Evolutionary conservation across 495 filamentous ascomycete genomes (phyloP).

Genomic region (Mytilinidion resinicola): DNA sequence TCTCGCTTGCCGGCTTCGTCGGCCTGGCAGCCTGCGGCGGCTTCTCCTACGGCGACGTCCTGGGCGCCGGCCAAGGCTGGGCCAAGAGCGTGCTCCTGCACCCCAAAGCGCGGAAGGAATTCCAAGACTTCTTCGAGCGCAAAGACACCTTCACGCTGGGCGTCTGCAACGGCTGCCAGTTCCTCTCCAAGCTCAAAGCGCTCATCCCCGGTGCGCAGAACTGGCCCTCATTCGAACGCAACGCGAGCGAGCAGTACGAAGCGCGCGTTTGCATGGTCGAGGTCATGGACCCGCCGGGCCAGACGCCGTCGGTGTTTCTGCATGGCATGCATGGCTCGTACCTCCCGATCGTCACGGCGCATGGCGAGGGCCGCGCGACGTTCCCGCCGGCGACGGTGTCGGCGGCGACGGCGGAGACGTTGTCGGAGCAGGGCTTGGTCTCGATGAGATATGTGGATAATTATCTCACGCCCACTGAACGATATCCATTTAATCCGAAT

Average conservation of each 20-base stretch:
- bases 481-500: conserved; percentile 91
- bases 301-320: conserved; percentile 72
- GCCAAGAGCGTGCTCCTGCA: conserved; percentile 89
- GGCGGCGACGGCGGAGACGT: conserved; percentile 44
- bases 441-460: conserved; percentile 82
- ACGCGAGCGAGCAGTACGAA: conserved; percentile 88
- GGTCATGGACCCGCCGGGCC: conserved; percentile 51
- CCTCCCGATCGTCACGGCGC: conserved; percentile 82
- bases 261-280: conserved; percentile 84
- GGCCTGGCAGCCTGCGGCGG: conserved; percentile 93
- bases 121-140: conserved; percentile 80
- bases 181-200: conserved; percentile 74
- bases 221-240: conserved; percentile 87
- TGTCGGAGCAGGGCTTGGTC: conserved; percentile 57
- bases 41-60: conserved; percentile 94
- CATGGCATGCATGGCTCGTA: conserved; percentile 81
- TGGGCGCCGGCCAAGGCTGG: conserved; percentile 94
- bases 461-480: conserved; percentile 61
- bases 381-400: conserved; percentile 50
- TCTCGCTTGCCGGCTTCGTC: conserved; percentile 71
- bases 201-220: conserved; percentile 77
- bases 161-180: conserved; percentile 97
- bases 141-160: conserved; percentile 87
- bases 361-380: conserved; percentile 83
- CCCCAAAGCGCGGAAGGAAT: conserved; percentile 65